A percentile compares a stretch with the other conserved stretches of the same genome.
Evolutionary conservation across 2,329 filamentous ascomycete species (phyloP).

Genomic region (Gnomoniopsis smithogilvyi): DNA sequence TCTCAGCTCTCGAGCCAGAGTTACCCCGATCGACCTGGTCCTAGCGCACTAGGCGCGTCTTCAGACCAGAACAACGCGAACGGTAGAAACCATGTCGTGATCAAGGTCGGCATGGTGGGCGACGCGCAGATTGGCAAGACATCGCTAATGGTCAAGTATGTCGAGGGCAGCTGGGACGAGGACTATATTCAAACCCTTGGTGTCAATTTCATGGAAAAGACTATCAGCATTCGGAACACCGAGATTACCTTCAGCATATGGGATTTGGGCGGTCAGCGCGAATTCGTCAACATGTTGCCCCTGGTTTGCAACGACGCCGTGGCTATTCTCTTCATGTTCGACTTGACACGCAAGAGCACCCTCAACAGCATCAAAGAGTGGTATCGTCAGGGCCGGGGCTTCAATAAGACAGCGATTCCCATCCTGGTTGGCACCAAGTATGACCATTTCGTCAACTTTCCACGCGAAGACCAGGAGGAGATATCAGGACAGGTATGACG

Average conservation of each 20-base stretch:
- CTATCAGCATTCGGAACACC: constrained; percentile 97
- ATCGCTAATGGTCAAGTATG: constrained; percentile 98
- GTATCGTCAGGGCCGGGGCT: constrained; percentile 95
- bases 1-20: constrained; percentile 48
- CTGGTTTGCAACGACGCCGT: constrained; percentile 99
- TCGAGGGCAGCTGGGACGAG: constrained; percentile 98
- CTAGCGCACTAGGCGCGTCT: constrained; percentile 25
- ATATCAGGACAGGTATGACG: constrained; percentile 85
- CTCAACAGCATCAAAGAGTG: constrained; percentile 99
- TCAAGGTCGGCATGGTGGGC: constrained; percentile 99
- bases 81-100: constrained; percentile 76
- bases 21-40: constrained; percentile 43
- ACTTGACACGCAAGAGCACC: constrained; percentile 95
- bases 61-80: constrained; percentile 31
- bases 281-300: constrained; percentile 99
- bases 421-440: constrained; percentile 98
- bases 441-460: constrained; percentile 99
- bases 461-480: constrained; percentile 94
- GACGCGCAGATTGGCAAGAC: constrained; percentile 99
- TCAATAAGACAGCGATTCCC: constrained; percentile 99
- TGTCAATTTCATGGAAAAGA: constrained; percentile 99
- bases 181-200: constrained; percentile 99
- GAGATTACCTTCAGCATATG: constrained; percentile 99
- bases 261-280: constrained; percentile 95
- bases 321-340: constrained; percentile 99